Base-by-base conservation (phyloP, 2,329 filamentous ascomycete species). In the Kalmusia sp. region DNA sequence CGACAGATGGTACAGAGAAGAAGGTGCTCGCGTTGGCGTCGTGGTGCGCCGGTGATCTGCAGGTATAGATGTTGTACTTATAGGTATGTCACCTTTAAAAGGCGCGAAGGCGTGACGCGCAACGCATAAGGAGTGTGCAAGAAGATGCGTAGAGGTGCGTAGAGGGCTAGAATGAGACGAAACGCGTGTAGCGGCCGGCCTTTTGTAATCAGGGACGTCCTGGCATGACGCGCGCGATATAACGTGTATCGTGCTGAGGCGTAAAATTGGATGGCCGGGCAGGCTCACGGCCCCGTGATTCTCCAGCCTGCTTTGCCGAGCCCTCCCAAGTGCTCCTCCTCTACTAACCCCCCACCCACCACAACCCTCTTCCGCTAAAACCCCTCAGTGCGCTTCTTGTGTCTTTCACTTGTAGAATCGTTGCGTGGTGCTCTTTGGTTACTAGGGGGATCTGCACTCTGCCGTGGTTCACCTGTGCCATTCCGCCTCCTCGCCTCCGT, bases 401-500 rank as follows among this genome's bases (percentile, higher is more conserved):
- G 14, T 41, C 49, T n/a, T 14, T 38, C 25, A 41, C 41, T 50
- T 38, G 31, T 38, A 45, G 45, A 52, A 40, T 40, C 25, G 44
- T 22, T 30, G 27, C 47, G 53, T 52, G 54, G 24, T 37, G 22
- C 22, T 38, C 24, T 45, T 49, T 54, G 35, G 43, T 37, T 39
- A 41, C 37, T 31, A 45, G 43, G 30, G 30, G 27, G 19, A 28
- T 15, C 33, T 45, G 15, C 28, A 34, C 33, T n/a, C 34, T 27
- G 46, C 41, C 28, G n/a, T 31, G n/a, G n/a, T 34, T 24, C 28
- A 31, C 31, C 43, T 43, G 38, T 21, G 28, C 43, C 41, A 43
- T 47, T 50, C 14, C 17, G 27, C 38, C 58, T 58, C 58, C 56
- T 63, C 57, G 54, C 57, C 50, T 49, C 52, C 49, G 52, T 61